phyloP scores from a whole-genome alignment of 23 red algal genomes.

The Gracilariopsis chorda region DNA sequence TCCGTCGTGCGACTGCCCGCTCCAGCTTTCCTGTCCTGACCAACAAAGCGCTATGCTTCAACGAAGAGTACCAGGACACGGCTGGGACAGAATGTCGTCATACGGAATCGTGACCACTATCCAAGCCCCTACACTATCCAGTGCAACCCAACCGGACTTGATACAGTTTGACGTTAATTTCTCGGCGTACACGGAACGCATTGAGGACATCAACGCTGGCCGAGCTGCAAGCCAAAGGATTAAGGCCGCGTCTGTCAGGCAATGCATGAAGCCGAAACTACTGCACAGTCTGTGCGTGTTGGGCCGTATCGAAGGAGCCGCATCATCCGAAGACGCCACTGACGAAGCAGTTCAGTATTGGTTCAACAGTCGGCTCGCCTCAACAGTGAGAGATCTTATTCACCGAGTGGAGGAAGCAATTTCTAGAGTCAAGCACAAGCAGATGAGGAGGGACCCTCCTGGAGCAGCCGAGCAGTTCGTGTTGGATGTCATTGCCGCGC shows the following conservation, averaged over 20 bases:
- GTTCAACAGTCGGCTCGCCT: background rate
- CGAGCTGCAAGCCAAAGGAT: background rate
- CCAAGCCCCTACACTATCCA: too few species aligned
- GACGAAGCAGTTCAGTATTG: background rate
- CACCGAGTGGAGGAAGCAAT: background rate
- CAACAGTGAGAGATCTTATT: background rate
- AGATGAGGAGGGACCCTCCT: background rate
- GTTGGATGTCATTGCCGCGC: background rate
- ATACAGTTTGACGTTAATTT: too few species aligned
- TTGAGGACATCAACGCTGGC: too few species aligned
- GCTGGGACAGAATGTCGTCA: too few species aligned
- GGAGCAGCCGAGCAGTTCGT: constrained; percentile 10
- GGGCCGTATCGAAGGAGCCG: background rate
- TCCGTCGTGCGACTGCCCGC: too few species aligned
- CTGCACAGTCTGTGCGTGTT: constrained; percentile 8
- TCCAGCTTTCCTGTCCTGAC: too few species aligned
- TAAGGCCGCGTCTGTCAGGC: background rate
- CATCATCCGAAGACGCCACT: background rate
- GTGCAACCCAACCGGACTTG: too few species aligned
- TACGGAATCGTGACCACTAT: too few species aligned
- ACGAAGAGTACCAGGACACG: too few species aligned
- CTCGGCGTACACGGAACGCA: too few species aligned
- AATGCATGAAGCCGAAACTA: background rate
- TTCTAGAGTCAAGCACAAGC: background rate
- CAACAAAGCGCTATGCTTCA: too few species aligned